Conservation (phyloP, 2,329 filamentous ascomycete genomes). For the Fusarium sp. region DNA sequence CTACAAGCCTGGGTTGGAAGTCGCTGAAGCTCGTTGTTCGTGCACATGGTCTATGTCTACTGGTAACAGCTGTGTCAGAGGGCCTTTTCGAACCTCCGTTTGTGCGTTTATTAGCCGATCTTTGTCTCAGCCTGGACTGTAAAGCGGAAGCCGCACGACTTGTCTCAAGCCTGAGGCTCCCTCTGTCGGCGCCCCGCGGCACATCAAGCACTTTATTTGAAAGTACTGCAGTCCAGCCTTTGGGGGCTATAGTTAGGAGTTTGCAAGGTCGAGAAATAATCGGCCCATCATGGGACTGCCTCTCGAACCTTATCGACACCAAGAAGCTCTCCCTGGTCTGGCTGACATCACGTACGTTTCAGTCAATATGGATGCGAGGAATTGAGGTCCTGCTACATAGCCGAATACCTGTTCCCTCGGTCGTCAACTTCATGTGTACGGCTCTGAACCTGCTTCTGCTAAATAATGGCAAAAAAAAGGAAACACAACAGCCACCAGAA, state of each 20-base stretch:
- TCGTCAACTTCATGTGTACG: slow-evolving; percentile 43
- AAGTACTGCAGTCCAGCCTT: slow-evolving; percentile 37
- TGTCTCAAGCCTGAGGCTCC: slow-evolving; percentile 32
- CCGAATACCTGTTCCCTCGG: slow-evolving; percentile 38
- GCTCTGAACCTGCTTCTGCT: slow-evolving; percentile 44
- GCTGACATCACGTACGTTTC: slow-evolving; percentile 46
- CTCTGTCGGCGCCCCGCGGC: slow-evolving; percentile 35
- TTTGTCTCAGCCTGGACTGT: slow-evolving; percentile 49
- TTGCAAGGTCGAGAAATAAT: slow-evolving; percentile 13
- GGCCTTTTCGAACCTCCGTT: slow-evolving; percentile 50
- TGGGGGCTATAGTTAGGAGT: slow-evolving; percentile 39
- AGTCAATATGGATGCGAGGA: slow-evolving; percentile 45
- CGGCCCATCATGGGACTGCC: slow-evolving; percentile 41
- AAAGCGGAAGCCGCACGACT: slow-evolving; percentile 49
- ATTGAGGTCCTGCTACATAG: slow-evolving; percentile 47
- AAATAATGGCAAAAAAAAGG: slow-evolving; percentile 9
- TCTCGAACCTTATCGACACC: slow-evolving; percentile 41
- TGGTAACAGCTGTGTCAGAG: slow-evolving; percentile 50
- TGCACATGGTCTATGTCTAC: slow-evolving; percentile 50
- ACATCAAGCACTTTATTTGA: slow-evolving; percentile 33
- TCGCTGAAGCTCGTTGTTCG: slow-evolving; percentile 53
- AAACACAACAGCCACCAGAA: slow-evolving; percentile 15
- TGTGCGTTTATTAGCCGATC: slow-evolving; percentile 47
- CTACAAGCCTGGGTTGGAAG: slow-evolving; percentile 50
- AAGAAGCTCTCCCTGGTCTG: slow-evolving; percentile 43